phyloP scores from a whole-genome alignment of 768 basidiomycete species.

The Tylopilus vinaceipallidus region DNA sequence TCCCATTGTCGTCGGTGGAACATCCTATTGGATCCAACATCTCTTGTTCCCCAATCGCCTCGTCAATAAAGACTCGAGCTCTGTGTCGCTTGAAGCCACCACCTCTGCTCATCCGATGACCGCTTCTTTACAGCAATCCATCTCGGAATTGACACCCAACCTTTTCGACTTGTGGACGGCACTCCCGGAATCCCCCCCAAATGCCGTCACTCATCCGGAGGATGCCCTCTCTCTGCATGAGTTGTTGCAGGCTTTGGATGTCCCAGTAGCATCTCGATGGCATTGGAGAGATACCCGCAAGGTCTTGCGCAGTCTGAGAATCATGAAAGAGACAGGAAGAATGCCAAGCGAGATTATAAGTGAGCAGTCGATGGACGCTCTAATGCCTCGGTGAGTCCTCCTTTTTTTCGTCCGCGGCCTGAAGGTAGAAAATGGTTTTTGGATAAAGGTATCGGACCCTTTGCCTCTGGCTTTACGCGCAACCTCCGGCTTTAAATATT shows the following conservation, averaged over 20 bases:
- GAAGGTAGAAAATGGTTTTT: neutral
- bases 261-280: conserved; percentile 76
- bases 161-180: conserved; percentile 49
- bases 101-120: conserved; percentile 24
- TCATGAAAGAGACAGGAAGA: conserved; percentile 69
- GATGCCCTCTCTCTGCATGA: conserved; percentile 62
- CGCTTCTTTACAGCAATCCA: conserved; percentile 37
- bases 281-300: conserved; percentile 96
- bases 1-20: conserved; percentile 93
- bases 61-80: conserved; percentile 26
- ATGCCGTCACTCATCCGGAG: conserved; percentile 52
- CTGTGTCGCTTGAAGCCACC: conserved; percentile 1
- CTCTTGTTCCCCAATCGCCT: conserved; percentile 85
- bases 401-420: neutral
- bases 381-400: conserved; percentile 50
- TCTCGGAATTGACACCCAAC: conserved; percentile 46
- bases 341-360: conserved; percentile 65
- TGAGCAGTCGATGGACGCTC: conserved; percentile 50
- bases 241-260: conserved; percentile 70
- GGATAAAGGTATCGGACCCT: conserved; percentile 72
- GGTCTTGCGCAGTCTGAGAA: conserved; percentile 73
- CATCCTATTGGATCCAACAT: conserved; percentile 97
- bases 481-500: conserved; percentile 54
- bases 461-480: conserved; percentile 89
- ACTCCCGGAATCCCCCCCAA: conserved; percentile 60